Evolutionary conservation across 495 filamentous ascomycete species (phyloP).

Genomic region (Thozetella sp.): DNA sequence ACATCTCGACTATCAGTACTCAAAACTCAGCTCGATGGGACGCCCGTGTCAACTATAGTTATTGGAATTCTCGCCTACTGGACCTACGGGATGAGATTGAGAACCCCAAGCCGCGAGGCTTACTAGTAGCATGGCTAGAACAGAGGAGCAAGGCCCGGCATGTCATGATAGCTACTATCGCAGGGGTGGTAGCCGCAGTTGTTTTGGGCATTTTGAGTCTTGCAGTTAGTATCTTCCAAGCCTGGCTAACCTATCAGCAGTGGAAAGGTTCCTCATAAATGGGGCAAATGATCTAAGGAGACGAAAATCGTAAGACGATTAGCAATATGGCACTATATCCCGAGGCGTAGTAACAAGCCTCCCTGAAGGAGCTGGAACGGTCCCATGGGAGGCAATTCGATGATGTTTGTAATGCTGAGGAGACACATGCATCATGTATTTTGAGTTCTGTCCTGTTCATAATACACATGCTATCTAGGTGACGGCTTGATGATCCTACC

Average conservation of each 20-base stretch:
- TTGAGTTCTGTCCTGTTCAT: too few species aligned
- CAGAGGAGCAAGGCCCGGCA: conserved; percentile 35
- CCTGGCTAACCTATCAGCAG: conserved; percentile 30
- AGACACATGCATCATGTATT: too few species aligned
- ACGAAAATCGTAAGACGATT: too few species aligned
- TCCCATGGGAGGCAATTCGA: too few species aligned
- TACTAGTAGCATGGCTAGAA: conserved; percentile 37
- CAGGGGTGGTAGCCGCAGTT: conserved; percentile 31
- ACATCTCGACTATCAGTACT: conserved; percentile 10
- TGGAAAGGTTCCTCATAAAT: conserved; percentile 13
- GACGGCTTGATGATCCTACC: too few species aligned
- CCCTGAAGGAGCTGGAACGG: too few species aligned
- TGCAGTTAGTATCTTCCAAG: conserved; percentile 22
- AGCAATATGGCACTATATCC: too few species aligned
- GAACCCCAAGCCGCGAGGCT: conserved; percentile 34
- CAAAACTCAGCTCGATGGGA: not conserved
- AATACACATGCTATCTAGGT: too few species aligned
- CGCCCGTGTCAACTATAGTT: conserved; percentile 5
- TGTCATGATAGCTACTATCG: conserved; percentile 39
- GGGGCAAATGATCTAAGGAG: too few species aligned
- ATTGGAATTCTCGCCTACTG: conserved; percentile 29
- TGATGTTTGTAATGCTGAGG: too few species aligned
- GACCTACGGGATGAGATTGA: conserved; percentile 39
- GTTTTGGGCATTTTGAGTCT: conserved; percentile 23
- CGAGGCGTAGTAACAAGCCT: too few species aligned